A percentile compares a stretch with the other conserved stretches of the same genome.
phyloP scores from a whole-genome alignment of 2,329 filamentous ascomycete species.

The Neonectria faginata region DNA sequence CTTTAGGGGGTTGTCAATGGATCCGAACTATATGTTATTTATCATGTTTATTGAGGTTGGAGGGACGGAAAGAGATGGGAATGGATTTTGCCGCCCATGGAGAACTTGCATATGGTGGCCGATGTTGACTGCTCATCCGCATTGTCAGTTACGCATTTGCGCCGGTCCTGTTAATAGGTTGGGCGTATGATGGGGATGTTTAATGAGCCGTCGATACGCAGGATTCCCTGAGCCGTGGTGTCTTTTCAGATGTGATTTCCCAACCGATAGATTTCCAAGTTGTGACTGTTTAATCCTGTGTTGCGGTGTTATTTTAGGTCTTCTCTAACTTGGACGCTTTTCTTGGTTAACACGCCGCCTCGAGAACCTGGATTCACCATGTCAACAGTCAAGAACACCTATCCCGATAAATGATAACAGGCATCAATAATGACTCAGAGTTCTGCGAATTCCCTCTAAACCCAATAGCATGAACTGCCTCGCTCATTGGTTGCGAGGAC shows the following conservation, averaged over 20 bases:
- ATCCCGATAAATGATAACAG: too few species aligned
- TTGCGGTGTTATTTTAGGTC: too few species aligned
- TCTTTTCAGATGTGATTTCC: neutral
- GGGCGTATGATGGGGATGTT: constrained; percentile 22
- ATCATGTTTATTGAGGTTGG: constrained; percentile 16
- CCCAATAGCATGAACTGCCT: too few species aligned
- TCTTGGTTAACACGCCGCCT: neutral
- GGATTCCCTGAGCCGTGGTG: neutral
- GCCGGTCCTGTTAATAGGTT: constrained; percentile 24
- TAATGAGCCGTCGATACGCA: constrained; percentile 23
- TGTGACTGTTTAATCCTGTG: too few species aligned
- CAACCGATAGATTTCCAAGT: neutral
- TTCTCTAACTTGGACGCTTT: too few species aligned
- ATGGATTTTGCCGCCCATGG: constrained; percentile 16
- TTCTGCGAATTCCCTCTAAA: too few species aligned
- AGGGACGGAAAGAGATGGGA: constrained; percentile 23
- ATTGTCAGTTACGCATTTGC: constrained; percentile 21
- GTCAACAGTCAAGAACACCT: neutral
- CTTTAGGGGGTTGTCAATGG: neutral
- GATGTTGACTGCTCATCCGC: constrained; percentile 24
- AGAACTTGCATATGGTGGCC: constrained; percentile 22
- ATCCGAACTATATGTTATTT: constrained; percentile 15
- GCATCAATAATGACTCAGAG: too few species aligned
- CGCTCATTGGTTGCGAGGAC: too few species aligned
- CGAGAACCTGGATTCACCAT: neutral